phyloP scores from a whole-genome alignment of 2,329 filamentous ascomycete species.

The Cercospora citrullina region DNA sequence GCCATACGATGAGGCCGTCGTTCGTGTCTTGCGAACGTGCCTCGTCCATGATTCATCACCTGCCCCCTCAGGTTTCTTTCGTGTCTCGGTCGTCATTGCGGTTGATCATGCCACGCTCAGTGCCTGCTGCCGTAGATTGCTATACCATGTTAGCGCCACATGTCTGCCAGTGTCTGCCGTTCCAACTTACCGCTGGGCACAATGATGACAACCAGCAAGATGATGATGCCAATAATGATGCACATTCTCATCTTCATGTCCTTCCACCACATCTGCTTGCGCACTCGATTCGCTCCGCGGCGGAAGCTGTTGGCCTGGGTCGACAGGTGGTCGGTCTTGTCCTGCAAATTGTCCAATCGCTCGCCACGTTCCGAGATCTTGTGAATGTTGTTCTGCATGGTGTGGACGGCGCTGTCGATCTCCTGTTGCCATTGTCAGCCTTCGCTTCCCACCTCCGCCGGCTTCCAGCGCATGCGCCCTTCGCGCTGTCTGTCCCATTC shows the following conservation, averaged over 20 bases:
- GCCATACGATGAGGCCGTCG: background rate
- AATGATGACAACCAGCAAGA: slow-evolving; percentile 91
- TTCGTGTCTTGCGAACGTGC: slow-evolving; percentile 6
- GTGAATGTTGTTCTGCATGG: slow-evolving; percentile 97
- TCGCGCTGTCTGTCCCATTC: background rate
- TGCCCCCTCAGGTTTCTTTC: slow-evolving; percentile 18
- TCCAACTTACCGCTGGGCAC: slow-evolving; percentile 72
- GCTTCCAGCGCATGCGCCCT: slow-evolving; percentile 14
- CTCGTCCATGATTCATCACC: slow-evolving; percentile 16
- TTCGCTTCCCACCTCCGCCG: slow-evolving; percentile 4
- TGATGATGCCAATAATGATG: slow-evolving; percentile 84
- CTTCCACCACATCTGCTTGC: slow-evolving; percentile 99
- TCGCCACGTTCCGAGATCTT: slow-evolving; percentile 93
- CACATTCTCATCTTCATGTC: slow-evolving; percentile 99
- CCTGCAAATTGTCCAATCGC: slow-evolving; percentile 80
- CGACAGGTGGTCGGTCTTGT: slow-evolving; percentile 92
- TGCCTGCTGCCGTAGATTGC: slow-evolving; percentile 30
- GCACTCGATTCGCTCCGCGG: slow-evolving; percentile 90
- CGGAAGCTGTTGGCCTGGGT: slow-evolving; percentile 93
- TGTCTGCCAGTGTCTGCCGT: background rate
- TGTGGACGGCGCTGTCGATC: slow-evolving; percentile 93
- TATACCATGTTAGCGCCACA: slow-evolving; percentile 17
- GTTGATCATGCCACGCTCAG: background rate
- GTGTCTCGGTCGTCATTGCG: slow-evolving; percentile 13
- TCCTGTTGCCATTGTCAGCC: slow-evolving; percentile 58